Conservation (phyloP, 768 basidiomycete species). For the Mycena olivaceomarginata region DNA sequence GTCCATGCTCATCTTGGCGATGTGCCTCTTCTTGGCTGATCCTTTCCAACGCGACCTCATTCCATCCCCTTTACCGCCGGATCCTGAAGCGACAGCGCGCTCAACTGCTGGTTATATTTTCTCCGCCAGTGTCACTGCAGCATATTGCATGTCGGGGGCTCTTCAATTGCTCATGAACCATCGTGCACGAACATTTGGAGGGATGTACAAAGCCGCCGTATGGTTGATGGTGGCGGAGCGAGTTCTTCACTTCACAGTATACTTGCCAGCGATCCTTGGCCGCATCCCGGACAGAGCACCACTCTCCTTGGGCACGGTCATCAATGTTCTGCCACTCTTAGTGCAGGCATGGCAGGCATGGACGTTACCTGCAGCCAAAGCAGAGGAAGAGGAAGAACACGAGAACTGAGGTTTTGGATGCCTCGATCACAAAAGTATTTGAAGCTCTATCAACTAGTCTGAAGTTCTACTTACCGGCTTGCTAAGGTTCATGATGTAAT, state of each 20-base stretch:
- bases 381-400: constrained; percentile 30
- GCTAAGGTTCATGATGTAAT: constrained; percentile 4
- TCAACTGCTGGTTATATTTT: constrained; percentile 26
- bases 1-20: constrained; percentile 33
- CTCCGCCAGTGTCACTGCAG: constrained; percentile 27
- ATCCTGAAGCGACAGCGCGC: constrained; percentile 25
- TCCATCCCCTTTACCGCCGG: constrained; percentile 30
- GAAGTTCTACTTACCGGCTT: constrained; percentile 9
- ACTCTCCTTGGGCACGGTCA: constrained; percentile 30
- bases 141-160: constrained; percentile 26
- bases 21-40: constrained; percentile 27
- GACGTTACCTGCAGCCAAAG: constrained; percentile 22
- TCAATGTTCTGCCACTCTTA: constrained; percentile 26
- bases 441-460: constrained; percentile 15
- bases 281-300: constrained; percentile 25
- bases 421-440: constrained; percentile 21
- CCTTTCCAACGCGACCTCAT: constrained; percentile 27
- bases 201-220: constrained; percentile 29
- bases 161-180: constrained; percentile 34
- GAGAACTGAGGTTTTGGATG: constrained; percentile 27
- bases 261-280: constrained; percentile 30
- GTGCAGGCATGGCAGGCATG: constrained; percentile 28
- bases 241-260: constrained; percentile 27
- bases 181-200: constrained; percentile 32
- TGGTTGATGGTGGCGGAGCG: constrained; percentile 26